These are phyloP conservation scores for Coffea humblotiana DNA, from an alignment of 305 asterid genomes.

Conservation along the genomic window DNA sequence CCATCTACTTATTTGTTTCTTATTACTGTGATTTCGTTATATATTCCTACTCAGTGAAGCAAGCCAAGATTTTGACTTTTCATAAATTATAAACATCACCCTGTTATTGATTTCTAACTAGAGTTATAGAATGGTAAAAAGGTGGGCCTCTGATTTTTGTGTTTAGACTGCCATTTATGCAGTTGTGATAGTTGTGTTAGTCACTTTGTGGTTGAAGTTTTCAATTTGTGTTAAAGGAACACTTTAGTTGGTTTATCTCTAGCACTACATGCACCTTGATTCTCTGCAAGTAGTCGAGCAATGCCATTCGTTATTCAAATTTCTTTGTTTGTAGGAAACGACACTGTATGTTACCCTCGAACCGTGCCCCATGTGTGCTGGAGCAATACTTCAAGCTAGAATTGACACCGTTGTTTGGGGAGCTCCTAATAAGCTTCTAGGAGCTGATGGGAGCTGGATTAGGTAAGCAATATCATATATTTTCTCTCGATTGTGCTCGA, in stretches of 20 bases:
- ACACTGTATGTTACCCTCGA: constrained; percentile 93
- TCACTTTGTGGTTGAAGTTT: not conserved
- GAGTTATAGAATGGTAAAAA: not conserved
- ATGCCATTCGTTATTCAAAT: not conserved
- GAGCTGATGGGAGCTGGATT: constrained; percentile 99
- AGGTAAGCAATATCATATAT: constrained; percentile 45
- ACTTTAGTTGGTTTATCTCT: not conserved
- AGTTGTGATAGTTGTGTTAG: not conserved
- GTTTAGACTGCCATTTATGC: not conserved
- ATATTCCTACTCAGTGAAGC: not conserved
- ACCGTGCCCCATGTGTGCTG: constrained; percentile 99
- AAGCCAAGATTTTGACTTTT: not conserved
- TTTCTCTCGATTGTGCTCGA: not conserved
- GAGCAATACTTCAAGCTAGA: constrained; percentile 98
- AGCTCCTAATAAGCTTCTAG: constrained; percentile 97
- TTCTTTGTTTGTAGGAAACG: constrained; percentile 49
- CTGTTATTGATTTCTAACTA: not conserved
- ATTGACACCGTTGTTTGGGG: constrained; percentile 95
- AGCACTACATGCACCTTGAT: not conserved
- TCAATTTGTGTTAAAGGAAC: not conserved
- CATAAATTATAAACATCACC: not conserved
- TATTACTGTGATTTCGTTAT: not conserved
- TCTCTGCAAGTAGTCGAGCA: constrained; percentile 1
- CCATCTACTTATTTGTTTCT: not conserved
- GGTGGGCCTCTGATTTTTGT: not conserved